These are phyloP conservation scores for Arachnomyces sp. DNA, from an alignment of 2,329 filamentous ascomycete genomes.

Conservation along the genomic window DNA sequence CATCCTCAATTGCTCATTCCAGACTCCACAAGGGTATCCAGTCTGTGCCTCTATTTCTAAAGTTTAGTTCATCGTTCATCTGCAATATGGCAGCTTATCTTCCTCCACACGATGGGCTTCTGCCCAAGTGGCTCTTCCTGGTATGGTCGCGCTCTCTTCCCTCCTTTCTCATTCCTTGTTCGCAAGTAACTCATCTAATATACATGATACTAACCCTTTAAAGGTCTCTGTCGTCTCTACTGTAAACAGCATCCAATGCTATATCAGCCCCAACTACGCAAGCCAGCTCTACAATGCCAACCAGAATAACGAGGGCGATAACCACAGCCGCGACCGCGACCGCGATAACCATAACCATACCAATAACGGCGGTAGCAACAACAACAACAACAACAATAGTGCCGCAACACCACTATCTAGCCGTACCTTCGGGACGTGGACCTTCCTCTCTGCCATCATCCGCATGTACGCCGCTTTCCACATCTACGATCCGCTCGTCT, in stretches of 20 bases:
- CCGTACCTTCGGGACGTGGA: conserved; percentile 83
- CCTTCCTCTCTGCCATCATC: conserved; percentile 67
- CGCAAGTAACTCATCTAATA: neutral
- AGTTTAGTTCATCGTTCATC: conserved; percentile 2
- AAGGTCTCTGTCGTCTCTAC: conserved; percentile 77
- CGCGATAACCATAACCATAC: conserved; percentile 16
- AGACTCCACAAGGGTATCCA: no score
- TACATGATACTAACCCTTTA: conserved; percentile 8
- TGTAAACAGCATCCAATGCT: conserved; percentile 78
- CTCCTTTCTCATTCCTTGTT: neutral
- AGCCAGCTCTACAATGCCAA: conserved; percentile 63
- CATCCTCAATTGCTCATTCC: conserved; percentile 19
- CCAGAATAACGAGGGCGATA: conserved; percentile 35
- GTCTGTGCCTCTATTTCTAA: no score
- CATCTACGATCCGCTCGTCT: conserved; percentile 63
- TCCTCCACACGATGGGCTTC: conserved; percentile 40
- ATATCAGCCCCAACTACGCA: conserved; percentile 70
- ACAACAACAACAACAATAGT: conserved; percentile 37
- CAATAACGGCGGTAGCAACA: conserved; percentile 37
- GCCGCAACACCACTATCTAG: conserved; percentile 66
- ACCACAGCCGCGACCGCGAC: conserved; percentile 38
- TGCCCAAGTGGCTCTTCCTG: conserved; percentile 60
- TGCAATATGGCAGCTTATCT: conserved; percentile 18
- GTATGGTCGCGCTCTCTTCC: conserved; percentile 33
- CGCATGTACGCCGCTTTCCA: conserved; percentile 80